Conservation (phyloP, 345 rosid genomes). For the Citropsis articulata region DNA sequence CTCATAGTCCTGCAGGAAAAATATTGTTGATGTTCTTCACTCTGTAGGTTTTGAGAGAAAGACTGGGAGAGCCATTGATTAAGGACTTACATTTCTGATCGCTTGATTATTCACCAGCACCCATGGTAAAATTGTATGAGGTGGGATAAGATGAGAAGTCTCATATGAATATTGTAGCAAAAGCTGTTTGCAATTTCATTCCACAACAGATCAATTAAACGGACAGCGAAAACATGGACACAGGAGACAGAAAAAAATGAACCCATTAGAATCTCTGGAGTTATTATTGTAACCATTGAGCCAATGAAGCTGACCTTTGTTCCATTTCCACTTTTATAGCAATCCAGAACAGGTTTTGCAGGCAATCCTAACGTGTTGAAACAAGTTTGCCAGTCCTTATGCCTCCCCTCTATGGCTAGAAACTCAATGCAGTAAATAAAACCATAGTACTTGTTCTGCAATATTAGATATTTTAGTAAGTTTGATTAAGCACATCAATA, state of each 20-base stretch:
- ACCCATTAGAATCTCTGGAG: neutral
- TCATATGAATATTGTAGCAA: slow-evolving; percentile 20
- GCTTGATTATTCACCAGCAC: slow-evolving; percentile 33
- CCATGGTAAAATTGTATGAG: slow-evolving; percentile 39
- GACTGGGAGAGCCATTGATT: neutral
- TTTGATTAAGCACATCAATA: no score
- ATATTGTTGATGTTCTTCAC: neutral
- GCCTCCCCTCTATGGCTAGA: slow-evolving; percentile 29
- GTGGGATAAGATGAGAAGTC: slow-evolving; percentile 35
- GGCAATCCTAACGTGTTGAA: slow-evolving; percentile 27
- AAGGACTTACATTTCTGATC: slow-evolving; percentile 25
- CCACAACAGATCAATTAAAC: neutral
- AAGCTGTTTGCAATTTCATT: slow-evolving; percentile 31
- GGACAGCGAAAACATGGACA: neutral
- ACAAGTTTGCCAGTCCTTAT: slow-evolving; percentile 31
- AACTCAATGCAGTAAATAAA: slow-evolving; percentile 42
- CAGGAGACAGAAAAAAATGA: neutral
- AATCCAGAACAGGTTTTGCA: slow-evolving; percentile 21
- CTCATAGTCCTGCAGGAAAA: slow-evolving; percentile 34
- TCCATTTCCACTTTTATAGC: slow-evolving; percentile 30
- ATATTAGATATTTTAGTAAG: neutral
- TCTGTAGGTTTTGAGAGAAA: no score
- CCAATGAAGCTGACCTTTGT: slow-evolving; percentile 24
- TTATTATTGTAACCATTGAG: neutral
- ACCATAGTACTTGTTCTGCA: slow-evolving; percentile 31